Percentiles rank a stretch among this genome's conserved stretches.
phyloP scores from a whole-genome alignment of 805 yeast genomes.

The Candida insectalens region DNA sequence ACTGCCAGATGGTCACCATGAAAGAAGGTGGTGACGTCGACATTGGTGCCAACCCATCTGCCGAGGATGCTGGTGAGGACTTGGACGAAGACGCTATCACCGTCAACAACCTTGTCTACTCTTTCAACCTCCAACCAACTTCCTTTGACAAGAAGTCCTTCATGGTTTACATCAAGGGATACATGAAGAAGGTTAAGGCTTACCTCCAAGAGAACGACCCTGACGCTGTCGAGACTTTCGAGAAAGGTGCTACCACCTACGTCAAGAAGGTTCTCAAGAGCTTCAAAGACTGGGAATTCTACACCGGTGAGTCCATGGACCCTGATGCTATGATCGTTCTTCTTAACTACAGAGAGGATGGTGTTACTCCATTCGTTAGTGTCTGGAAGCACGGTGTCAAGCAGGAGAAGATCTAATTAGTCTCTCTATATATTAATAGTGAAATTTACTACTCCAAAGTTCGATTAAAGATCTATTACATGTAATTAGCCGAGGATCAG shows the following conservation, averaged over 20 bases:
- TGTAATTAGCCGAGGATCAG: too few relatives aligned
- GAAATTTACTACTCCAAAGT: background rate
- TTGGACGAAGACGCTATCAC: conserved; percentile 74
- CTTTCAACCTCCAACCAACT: conserved; percentile 96
- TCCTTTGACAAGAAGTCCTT: conserved; percentile 96
- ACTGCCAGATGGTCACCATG: conserved; percentile 87
- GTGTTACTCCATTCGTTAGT: conserved; percentile 93
- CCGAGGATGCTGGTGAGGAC: conserved; percentile 84
- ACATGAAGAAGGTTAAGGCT: conserved; percentile 95
- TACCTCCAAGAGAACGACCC: conserved; percentile 84
- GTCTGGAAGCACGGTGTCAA: conserved; percentile 98
- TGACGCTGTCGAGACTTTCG: conserved; percentile 78
- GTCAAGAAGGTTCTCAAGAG: conserved; percentile 92
- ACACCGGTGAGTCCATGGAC: conserved; percentile 99
- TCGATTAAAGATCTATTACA: background rate
- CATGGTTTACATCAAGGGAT: conserved; percentile 94
- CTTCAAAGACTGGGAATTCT: conserved; percentile 99
- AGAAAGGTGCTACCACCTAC: conserved; percentile 95
- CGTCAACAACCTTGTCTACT: conserved; percentile 97
- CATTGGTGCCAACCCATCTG: conserved; percentile 99
- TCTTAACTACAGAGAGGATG: conserved; percentile 99
- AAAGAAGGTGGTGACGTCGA: conserved; percentile 83
- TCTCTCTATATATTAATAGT: conserved; percentile 1
- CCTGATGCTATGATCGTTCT: conserved; percentile 98
- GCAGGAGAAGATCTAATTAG: conserved; percentile 78